Percentiles rank a stretch among this genome's conserved stretches.
Conservation (phyloP, 805 yeast species). For the Barnettozyma vustinii region DNA sequence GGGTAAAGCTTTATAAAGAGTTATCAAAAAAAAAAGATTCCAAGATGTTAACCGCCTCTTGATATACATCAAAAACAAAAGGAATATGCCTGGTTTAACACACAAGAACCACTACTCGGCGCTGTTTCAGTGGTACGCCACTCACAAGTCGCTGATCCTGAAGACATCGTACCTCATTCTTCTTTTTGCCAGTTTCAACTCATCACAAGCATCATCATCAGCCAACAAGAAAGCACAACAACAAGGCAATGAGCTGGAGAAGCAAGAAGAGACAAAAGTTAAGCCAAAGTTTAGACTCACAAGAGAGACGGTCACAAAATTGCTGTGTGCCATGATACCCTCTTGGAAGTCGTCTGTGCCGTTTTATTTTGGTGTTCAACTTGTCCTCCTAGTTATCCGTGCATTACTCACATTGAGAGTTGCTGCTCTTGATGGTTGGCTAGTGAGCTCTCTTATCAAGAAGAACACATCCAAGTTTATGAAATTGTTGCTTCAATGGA, state of each 20-base stretch:
- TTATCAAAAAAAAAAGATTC: not conserved
- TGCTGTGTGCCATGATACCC: conserved; percentile 19
- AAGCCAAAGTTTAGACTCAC: conserved; percentile 6
- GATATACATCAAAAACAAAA: not conserved
- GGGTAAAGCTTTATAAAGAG: not conserved
- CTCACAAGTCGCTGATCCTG: conserved; percentile 23
- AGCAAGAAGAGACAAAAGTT: not conserved
- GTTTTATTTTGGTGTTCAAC: conserved; percentile 18
- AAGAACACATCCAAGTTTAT: conserved; percentile 62
- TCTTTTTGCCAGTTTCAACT: conserved; percentile 22
- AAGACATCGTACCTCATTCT: conserved; percentile 24
- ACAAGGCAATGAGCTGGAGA: not conserved
- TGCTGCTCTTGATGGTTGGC: conserved; percentile 79
- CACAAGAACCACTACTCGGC: conserved; percentile 1
- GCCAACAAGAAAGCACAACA: not conserved
- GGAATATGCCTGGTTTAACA: not conserved
- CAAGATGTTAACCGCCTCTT: not conserved
- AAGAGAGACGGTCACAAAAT: conserved; percentile 10
- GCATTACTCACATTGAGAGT: conserved; percentile 75
- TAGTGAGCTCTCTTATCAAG: conserved; percentile 76
- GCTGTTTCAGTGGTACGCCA: conserved; percentile 20
- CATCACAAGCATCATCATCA: conserved; percentile 10
- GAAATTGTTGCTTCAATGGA: conserved; percentile 65
- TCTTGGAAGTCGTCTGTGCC: conserved; percentile 22
- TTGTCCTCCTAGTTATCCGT: conserved; percentile 52